Base-by-base conservation (phyloP, 495 filamentous ascomycete genomes). In the Aspergillus incahuasiensis region DNA sequence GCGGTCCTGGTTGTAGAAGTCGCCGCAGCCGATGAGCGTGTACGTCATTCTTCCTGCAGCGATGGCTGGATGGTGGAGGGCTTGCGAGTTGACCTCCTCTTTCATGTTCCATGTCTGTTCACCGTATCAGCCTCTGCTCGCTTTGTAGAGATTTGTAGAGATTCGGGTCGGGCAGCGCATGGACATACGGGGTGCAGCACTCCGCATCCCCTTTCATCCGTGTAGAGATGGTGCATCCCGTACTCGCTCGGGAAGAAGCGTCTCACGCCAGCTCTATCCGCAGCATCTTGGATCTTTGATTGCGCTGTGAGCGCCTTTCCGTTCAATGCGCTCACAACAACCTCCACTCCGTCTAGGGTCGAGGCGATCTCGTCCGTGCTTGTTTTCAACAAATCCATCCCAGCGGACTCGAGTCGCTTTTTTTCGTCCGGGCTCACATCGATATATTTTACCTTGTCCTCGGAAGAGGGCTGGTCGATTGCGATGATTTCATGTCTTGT, bases 11-110 rank as follows among this genome's bases (percentile, higher is more conserved):
- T 62, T 52, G 25, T 58, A 62, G 13, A 62, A 45, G n/a, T 62
- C 60, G 12, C 56, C 60, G 44, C 55, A 58, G 20, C 60, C 60
- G 52, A 62, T 62, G 5, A 62, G 21, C 2, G 60, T 62, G 42
- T 56, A 58, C 6, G 47, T 52, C 55, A 60, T 60, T 34, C 47
- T 42, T 11, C 58, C 58, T 3, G 19, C 32, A 3, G 9, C 22
- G 8, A 60, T 42, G 21, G 57, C 52, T 1, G 52, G 52, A 38
- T 60, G 57, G 5, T 43, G 51, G n/a, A 56, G 15, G 8, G 18
- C 47, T 24, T 28, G 15, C 7, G 52, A 42, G 30, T 45, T 60
- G 48, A 3, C 40, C 5, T 18, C 19, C 6, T 18, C 40, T 13
- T 42, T 42, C 6, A 42, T 18, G 40, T 42, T 42, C 40, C 40